Evolutionary conservation across 495 filamentous ascomycete genomes (phyloP).

Genomic region (Xylaria venustula): DNA sequence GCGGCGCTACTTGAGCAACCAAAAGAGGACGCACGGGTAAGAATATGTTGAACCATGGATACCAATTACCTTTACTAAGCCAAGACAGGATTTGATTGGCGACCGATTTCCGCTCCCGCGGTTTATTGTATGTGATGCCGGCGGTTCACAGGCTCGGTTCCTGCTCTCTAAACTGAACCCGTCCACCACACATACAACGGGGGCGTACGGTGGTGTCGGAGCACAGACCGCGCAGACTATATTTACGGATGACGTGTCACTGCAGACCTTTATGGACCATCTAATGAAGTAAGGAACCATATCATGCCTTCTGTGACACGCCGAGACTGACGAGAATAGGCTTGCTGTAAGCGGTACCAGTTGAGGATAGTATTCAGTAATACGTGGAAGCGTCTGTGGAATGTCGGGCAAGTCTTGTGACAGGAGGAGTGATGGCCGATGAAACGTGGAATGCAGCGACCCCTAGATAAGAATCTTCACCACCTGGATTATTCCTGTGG

Average conservation of each 20-base stretch:
- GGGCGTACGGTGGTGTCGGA: conserved; percentile 81
- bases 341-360: conserved; percentile 59
- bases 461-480: conserved; percentile 3
- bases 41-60: conserved; percentile 22
- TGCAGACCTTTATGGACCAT: conserved; percentile 99
- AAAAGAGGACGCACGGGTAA: conserved; percentile 95
- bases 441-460: neutral
- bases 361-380: conserved; percentile 23
- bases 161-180: conserved; percentile 97
- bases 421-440: neutral
- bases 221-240: conserved; percentile 94
- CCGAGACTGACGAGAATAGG: conserved; percentile 29
- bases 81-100: conserved; percentile 82
- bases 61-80: conserved; percentile 11
- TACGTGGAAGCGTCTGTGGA: neutral
- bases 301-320: neutral
- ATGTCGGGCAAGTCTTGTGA: neutral
- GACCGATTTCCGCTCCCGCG: conserved; percentile 97
- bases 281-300: conserved; percentile 84
- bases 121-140: conserved; percentile 98
- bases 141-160: conserved; percentile 97
- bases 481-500: neutral
- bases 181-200: conserved; percentile 94
- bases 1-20: conserved; percentile 82
- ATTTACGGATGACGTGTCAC: conserved; percentile 97